These are phyloP conservation scores for Phytophthora idaei DNA, from an alignment of 352 stramenopile genomes.

Conservation along the genomic window DNA sequence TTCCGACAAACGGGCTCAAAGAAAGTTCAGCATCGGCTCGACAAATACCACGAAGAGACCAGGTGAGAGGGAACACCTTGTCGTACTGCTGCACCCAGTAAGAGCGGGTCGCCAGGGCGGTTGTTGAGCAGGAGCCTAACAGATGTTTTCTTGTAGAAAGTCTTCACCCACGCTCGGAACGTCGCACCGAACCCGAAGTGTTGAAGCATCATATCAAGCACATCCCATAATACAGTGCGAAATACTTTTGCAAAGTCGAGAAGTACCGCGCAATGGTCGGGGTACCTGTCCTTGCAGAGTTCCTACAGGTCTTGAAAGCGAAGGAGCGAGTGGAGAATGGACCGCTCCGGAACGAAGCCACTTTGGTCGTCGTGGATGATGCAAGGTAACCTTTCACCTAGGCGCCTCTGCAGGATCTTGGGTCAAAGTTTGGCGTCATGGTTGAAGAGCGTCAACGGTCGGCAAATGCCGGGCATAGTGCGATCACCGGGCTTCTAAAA, in stretches of 20 bases:
- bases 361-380: conserved; percentile 22
- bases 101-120: conserved; percentile 5
- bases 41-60: conserved; percentile 24
- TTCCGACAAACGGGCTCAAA: neutral
- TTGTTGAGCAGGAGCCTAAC: conserved; percentile 20
- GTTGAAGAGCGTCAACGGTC: conserved; percentile 21
- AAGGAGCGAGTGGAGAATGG: conserved; percentile 17
- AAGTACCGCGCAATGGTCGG: conserved; percentile 2
- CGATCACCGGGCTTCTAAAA: conserved; percentile 8
- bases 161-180: conserved; percentile 7
- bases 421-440: conserved; percentile 19
- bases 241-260: conserved; percentile 1
- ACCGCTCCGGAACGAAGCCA: conserved; percentile 4
- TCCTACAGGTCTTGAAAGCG: conserved; percentile 18
- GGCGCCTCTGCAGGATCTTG: conserved; percentile 5
- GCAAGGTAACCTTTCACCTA: conserved; percentile 1
- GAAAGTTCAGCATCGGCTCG: conserved; percentile 23
- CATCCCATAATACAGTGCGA: neutral
- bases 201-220: no score
- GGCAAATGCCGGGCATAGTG: conserved; percentile 13
- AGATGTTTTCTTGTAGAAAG: conserved; percentile 18
- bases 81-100: conserved; percentile 9
- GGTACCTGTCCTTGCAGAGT: neutral
- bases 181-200: neutral
- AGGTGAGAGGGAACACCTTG: conserved; percentile 19